A percentile compares a stretch with the other conserved stretches of the same genome.
These are phyloP conservation scores for Pyrus bretschneideri DNA, from an alignment of 306 rosid genomes.

Conservation along the genomic window DNA sequence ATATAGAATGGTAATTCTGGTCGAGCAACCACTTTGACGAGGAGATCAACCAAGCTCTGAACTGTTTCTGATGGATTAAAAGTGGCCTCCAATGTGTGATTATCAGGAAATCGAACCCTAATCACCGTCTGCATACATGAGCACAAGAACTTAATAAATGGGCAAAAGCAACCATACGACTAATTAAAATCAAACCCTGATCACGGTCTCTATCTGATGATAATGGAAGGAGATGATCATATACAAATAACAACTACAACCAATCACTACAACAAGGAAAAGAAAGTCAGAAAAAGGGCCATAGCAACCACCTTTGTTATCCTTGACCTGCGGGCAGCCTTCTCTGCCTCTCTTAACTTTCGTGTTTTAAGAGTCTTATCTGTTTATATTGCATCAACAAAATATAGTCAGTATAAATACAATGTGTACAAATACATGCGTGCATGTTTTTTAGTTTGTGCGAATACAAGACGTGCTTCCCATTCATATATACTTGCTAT, in stretches of 20 bases:
- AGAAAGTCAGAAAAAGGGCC: not conserved
- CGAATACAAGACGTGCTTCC: not conserved
- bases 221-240: not conserved
- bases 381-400: slow-evolving; percentile 17
- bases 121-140: slow-evolving; percentile 60
- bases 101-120: slow-evolving; percentile 88
- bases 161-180: not conserved
- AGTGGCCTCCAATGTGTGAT: slow-evolving; percentile 75
- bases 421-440: not conserved
- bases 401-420: not conserved
- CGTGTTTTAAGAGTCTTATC: slow-evolving; percentile 78
- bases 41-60: slow-evolving; percentile 68
- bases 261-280: not conserved
- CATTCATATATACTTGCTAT: not conserved
- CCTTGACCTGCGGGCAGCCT: slow-evolving; percentile 72
- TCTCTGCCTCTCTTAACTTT: slow-evolving; percentile 79
- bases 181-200: not conserved
- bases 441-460: not conserved
- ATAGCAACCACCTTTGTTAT: slow-evolving; percentile 49
- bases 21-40: slow-evolving; percentile 56
- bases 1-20: slow-evolving; percentile 71
- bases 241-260: not conserved
- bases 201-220: not conserved
- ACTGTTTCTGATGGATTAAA: slow-evolving; percentile 83
- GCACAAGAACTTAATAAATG: slow-evolving; percentile 8